Percentiles rank a stretch among this genome's conserved stretches.
phyloP scores from a whole-genome alignment of 2,329 filamentous ascomycete genomes.

The Neonectria faginata region DNA sequence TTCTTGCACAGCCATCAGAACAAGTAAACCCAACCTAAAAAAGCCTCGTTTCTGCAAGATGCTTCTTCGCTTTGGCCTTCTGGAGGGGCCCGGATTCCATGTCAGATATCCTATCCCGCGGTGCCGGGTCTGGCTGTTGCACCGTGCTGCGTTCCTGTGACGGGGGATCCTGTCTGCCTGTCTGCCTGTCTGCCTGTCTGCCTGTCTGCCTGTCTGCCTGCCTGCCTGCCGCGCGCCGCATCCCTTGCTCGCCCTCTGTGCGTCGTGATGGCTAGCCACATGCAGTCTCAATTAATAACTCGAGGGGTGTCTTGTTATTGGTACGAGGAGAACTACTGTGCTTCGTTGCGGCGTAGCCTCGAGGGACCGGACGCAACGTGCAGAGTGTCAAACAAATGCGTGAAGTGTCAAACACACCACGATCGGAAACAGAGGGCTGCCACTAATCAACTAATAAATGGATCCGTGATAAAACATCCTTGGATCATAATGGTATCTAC shows the following conservation, averaged over 20 bases:
- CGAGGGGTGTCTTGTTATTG: slow-evolving; percentile 6
- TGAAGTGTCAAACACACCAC: not conserved
- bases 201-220: slow-evolving; percentile 16
- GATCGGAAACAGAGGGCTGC: not conserved
- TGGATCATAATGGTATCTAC: not conserved
- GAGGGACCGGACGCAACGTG: not conserved
- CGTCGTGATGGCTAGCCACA: slow-evolving; percentile 37
- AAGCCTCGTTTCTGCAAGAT: slow-evolving; percentile 8
- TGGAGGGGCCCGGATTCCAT: slow-evolving; percentile 15
- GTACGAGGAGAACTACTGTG: not conserved
- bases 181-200: slow-evolving; percentile 27
- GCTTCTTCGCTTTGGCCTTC: slow-evolving; percentile 2
- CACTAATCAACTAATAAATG: not conserved
- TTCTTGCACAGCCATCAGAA: not conserved
- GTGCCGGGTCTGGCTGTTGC: slow-evolving; percentile 44
- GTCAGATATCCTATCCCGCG: slow-evolving; percentile 39
- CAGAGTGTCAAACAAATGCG: not conserved
- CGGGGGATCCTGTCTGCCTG: slow-evolving; percentile 23
- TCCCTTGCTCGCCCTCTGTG: slow-evolving; percentile 29
- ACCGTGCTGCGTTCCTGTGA: slow-evolving; percentile 42
- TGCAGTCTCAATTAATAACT: slow-evolving; percentile 39
- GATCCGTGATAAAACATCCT: not conserved
- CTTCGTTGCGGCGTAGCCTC: not conserved
- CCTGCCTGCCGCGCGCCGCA: slow-evolving; percentile 23
- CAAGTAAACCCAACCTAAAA: not conserved